Evolutionary conservation across 2,329 filamentous ascomycete species (phyloP).

Genomic region (Claviceps arundinis): DNA sequence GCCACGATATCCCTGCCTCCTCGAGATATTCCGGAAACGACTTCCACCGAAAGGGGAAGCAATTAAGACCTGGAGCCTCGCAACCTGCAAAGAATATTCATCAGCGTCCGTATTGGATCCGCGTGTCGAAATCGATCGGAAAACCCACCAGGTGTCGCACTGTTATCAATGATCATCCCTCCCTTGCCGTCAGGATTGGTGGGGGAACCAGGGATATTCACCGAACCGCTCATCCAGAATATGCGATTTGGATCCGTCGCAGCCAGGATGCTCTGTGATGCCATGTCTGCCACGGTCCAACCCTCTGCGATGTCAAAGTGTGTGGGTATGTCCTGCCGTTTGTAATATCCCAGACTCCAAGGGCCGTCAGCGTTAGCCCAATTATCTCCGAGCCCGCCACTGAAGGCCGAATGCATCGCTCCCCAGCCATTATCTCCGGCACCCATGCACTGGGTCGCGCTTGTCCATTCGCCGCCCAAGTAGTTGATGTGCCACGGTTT

Average conservation of each 20-base stretch:
- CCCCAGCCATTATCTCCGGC: slow-evolving; percentile 38
- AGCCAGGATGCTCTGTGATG: slow-evolving; percentile 9
- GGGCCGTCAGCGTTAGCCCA: slow-evolving; percentile 24
- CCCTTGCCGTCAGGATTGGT: slow-evolving; percentile 22
- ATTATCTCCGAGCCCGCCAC: slow-evolving; percentile 33
- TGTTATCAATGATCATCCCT: slow-evolving; percentile 34
- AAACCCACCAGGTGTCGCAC: slow-evolving; percentile 12
- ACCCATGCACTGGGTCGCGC: slow-evolving; percentile 38
- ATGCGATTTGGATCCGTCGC: slow-evolving; percentile 35
- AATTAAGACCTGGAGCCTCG: slow-evolving; percentile 28
- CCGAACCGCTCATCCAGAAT: slow-evolving; percentile 23
- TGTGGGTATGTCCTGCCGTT: slow-evolving; percentile 35
- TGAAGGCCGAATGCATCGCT: slow-evolving; percentile 37
- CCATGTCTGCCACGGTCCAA: slow-evolving; percentile 26
- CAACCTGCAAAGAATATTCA: slow-evolving; percentile 16
- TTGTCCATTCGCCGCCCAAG: slow-evolving; percentile 27
- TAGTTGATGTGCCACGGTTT: slow-evolving; percentile 40
- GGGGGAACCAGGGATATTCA: slow-evolving; percentile 31
- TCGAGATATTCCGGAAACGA: slow-evolving; percentile 35
- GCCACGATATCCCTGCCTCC: slow-evolving; percentile 34
- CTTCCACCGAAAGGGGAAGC: slow-evolving; percentile 39
- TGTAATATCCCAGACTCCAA: slow-evolving; percentile 32
- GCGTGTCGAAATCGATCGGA: too few species aligned
- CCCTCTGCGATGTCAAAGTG: slow-evolving; percentile 42
- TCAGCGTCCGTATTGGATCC: not conserved